phyloP scores from a whole-genome alignment of 2,329 filamentous ascomycete genomes.

The Trichoderma lentiforme region DNA sequence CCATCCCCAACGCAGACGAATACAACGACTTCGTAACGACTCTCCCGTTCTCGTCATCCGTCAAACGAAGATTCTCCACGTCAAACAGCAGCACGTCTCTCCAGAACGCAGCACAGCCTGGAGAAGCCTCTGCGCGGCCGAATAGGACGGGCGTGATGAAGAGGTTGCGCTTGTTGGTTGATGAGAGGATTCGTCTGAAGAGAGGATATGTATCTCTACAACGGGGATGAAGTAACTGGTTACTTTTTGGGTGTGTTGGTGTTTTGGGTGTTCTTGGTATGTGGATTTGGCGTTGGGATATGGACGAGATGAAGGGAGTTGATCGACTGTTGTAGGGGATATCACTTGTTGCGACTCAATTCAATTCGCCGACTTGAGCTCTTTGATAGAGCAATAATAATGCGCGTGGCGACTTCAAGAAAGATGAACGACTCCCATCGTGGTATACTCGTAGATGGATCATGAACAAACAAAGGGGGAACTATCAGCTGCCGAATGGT shows the following conservation, averaged over 20 bases:
- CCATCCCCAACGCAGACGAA: background rate
- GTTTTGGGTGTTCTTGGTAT: background rate
- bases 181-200: background rate
- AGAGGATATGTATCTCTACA: background rate
- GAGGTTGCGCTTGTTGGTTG: background rate
- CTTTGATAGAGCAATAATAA: background rate
- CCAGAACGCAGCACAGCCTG: background rate
- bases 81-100: background rate
- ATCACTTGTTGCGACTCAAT: background rate
- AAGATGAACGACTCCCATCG: background rate
- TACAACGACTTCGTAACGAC: background rate
- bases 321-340: background rate
- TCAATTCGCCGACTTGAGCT: background rate
- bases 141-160: background rate
- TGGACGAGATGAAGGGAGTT: background rate
- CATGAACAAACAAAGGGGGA: background rate
- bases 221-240: background rate
- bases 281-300: background rate
- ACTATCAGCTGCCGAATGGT: background rate
- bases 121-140: too few relatives aligned
- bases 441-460: background rate
- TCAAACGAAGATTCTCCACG: background rate
- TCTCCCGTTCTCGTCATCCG: background rate
- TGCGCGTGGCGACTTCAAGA: background rate
- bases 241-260: background rate